Evolutionary conservation across 148 eudicot species (phyloP).

Genomic region (Rhododendron ferrugineum): DNA sequence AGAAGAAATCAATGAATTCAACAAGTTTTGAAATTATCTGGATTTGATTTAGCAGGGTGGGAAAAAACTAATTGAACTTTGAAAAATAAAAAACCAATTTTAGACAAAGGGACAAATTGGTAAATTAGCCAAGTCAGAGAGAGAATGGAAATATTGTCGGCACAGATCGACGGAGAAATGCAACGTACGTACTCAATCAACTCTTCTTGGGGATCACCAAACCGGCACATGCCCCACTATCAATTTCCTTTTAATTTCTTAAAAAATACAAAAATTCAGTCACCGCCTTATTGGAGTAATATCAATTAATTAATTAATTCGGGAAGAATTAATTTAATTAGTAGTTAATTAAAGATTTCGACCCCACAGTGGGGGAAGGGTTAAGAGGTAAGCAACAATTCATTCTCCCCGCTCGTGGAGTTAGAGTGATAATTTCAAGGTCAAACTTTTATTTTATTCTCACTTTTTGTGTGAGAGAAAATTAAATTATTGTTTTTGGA

Average conservation of each 20-base stretch:
- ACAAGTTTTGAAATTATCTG: not conserved
- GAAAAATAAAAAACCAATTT: not conserved
- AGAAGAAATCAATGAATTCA: not conserved
- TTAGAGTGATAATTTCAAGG: not conserved
- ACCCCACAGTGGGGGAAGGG: not conserved
- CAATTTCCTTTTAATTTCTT: not conserved
- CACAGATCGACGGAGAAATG: conserved; percentile 10
- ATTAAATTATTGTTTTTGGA: not conserved
- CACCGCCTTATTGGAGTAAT: not conserved
- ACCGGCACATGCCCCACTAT: conserved; percentile 15
- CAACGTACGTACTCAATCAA: conserved; percentile 8
- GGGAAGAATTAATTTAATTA: not conserved
- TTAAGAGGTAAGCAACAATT: not conserved
- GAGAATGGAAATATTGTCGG: conserved; percentile 2
- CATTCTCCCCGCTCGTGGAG: not conserved
- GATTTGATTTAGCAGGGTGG: not conserved
- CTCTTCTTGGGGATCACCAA: conserved; percentile 38
- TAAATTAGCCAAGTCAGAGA: not conserved
- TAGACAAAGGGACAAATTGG: not conserved
- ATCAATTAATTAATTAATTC: too few relatives aligned
- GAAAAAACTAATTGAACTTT: not conserved
- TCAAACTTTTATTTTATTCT: not conserved
- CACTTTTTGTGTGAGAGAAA: not conserved
- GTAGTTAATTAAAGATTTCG: not conserved
- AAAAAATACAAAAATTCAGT: not conserved